phyloP scores from a whole-genome alignment of 768 basidiomycete genomes.

The Lactifluus echinatus region DNA sequence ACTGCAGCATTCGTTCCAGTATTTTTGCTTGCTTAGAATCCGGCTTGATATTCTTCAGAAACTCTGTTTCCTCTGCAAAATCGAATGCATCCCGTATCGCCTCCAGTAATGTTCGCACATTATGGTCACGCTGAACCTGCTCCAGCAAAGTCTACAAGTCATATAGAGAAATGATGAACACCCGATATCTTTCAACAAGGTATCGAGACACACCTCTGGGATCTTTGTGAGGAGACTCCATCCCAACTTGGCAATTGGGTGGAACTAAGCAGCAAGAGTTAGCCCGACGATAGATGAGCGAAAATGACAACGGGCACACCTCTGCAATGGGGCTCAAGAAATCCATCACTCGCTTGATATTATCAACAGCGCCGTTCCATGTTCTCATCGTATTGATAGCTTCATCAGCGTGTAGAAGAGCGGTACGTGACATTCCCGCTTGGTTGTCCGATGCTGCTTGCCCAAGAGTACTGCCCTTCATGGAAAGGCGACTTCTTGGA shows the following conservation, averaged over 20 bases:
- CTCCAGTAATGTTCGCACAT: background rate
- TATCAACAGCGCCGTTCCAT: background rate
- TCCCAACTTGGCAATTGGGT: too few relatives aligned
- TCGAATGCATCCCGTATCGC: background rate
- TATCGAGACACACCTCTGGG: background rate
- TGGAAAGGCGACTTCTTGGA: too few relatives aligned
- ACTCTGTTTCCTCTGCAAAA: background rate
- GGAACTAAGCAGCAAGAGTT: too few relatives aligned
- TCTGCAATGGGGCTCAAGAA: background rate
- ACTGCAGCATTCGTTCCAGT: too few relatives aligned
- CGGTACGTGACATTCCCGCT: background rate
- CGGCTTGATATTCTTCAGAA: background rate
- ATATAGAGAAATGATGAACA: background rate
- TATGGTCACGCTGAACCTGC: background rate
- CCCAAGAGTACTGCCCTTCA: too few relatives aligned
- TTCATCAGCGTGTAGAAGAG: background rate
- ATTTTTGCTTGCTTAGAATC: background rate
- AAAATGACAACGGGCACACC: background rate
- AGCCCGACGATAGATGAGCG: background rate
- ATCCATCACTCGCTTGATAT: background rate
- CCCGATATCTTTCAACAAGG: background rate
- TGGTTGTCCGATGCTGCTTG: background rate
- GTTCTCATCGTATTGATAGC: background rate
- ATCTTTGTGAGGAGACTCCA: background rate
- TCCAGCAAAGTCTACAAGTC: background rate